These are phyloP conservation scores for Malus hybrid DNA, from an alignment of 331 rosid genomes.

Conservation along the genomic window DNA sequence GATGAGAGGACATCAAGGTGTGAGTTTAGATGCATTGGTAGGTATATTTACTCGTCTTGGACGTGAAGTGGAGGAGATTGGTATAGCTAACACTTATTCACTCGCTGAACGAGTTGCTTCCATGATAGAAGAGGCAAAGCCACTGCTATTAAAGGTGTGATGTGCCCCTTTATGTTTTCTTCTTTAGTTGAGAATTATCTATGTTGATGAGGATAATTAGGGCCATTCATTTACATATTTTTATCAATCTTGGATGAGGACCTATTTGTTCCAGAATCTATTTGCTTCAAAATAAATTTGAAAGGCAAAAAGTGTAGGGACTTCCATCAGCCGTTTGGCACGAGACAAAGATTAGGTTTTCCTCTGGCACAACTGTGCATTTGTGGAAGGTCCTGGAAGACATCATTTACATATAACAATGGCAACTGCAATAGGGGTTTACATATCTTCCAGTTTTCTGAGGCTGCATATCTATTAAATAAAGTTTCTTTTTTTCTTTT, in stretches of 20 bases:
- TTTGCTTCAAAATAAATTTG: background rate
- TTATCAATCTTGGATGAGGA: background rate
- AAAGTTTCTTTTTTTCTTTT: background rate
- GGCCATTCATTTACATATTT: background rate
- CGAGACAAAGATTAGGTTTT: background rate
- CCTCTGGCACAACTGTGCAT: background rate
- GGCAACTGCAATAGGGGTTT: background rate
- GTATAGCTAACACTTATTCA: constrained; percentile 48
- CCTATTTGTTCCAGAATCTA: background rate
- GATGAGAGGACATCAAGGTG: constrained; percentile 75
- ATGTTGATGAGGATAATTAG: background rate
- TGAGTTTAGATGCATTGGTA: constrained; percentile 83
- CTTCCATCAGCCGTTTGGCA: background rate
- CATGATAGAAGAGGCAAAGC: constrained; percentile 78
- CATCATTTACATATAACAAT: background rate
- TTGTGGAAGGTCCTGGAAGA: constrained; percentile 1
- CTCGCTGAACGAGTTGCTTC: constrained; percentile 75
- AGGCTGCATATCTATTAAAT: background rate
- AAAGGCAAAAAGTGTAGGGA: background rate
- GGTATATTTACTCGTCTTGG: constrained; percentile 92
- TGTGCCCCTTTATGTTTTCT: constrained; percentile 25
- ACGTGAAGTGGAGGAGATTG: constrained; percentile 82
- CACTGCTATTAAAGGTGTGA: constrained; percentile 82
- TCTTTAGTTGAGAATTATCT: constrained; percentile 13
- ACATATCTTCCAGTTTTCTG: background rate